A percentile compares a stretch with the other conserved stretches of the same genome.
These are phyloP conservation scores for Sphagnum contortum DNA, from an alignment of 225 moss, liverwort and hornwort species.

Conservation along the genomic window DNA sequence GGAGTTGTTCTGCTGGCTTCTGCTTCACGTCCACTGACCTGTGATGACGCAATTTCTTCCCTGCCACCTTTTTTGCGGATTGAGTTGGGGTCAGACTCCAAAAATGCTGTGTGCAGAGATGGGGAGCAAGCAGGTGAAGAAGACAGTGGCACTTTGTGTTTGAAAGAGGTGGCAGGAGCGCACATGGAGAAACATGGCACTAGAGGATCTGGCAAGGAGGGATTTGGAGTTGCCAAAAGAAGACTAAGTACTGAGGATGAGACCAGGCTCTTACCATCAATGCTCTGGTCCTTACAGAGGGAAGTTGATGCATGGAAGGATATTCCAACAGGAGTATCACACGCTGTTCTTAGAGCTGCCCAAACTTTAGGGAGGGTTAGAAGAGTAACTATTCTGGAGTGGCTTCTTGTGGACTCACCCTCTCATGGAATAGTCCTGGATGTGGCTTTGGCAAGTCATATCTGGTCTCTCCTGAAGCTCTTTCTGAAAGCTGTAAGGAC, in stretches of 20 bases:
- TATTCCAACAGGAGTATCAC: slow-evolving; percentile 48
- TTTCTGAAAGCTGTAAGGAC: slow-evolving; percentile 46
- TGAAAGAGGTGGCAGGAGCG: neutral
- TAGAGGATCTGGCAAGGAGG: too few relatives aligned
- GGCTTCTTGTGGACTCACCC: slow-evolving; percentile 69
- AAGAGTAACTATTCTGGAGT: slow-evolving; percentile 31
- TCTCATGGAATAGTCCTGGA: slow-evolving; percentile 57
- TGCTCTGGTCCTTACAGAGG: slow-evolving; percentile 40
- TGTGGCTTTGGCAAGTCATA: slow-evolving; percentile 55
- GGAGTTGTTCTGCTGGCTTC: slow-evolving; percentile 49
- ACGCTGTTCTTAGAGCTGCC: slow-evolving; percentile 44
- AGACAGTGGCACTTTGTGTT: neutral
- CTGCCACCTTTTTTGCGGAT: slow-evolving; percentile 27
- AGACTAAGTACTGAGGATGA: too few relatives aligned
- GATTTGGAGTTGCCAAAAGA: too few relatives aligned
- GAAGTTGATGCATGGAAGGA: slow-evolving; percentile 60
- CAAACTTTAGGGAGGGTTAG: slow-evolving; percentile 30
- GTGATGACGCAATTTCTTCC: slow-evolving; percentile 10
- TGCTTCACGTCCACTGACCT: slow-evolving; percentile 9
- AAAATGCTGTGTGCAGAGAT: neutral
- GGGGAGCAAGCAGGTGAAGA: neutral
- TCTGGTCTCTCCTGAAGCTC: slow-evolving; percentile 49
- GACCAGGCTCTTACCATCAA: slow-evolving; percentile 49
- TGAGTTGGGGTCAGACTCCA: slow-evolving; percentile 21
- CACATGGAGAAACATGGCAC: too few relatives aligned